These are phyloP conservation scores for Bretschneidera sinensis DNA, from an alignment of 345 rosid genomes.

Conservation along the genomic window DNA sequence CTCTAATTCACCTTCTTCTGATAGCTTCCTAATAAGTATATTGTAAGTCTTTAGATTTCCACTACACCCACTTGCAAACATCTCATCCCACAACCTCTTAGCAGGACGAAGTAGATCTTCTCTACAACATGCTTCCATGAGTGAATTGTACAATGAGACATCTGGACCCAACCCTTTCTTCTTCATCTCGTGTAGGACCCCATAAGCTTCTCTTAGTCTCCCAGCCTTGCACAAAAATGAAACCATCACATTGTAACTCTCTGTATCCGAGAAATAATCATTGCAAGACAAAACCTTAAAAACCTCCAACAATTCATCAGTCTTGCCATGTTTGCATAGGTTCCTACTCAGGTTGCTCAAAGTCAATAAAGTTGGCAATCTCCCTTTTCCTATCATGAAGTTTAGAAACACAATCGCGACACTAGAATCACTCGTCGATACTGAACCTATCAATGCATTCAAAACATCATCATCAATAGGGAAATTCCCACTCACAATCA, in stretches of 20 bases:
- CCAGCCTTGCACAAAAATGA: constrained; percentile 69
- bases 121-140: constrained; percentile 81
- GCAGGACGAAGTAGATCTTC: constrained; percentile 87
- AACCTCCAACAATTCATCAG: constrained; percentile 45
- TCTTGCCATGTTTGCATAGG: constrained; percentile 54
- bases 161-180: constrained; percentile 64
- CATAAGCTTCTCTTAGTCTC: constrained; percentile 72
- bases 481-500: constrained; percentile 64
- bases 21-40: constrained; percentile 60
- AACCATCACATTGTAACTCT: constrained; percentile 55
- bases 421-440: constrained; percentile 58
- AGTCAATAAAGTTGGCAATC: constrained; percentile 51
- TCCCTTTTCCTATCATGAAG: constrained; percentile 51
- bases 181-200: constrained; percentile 73
- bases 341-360: constrained; percentile 64
- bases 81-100: constrained; percentile 89
- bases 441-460: constrained; percentile 64
- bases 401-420: constrained; percentile 49
- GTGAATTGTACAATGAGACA: constrained; percentile 54
- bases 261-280: constrained; percentile 47
- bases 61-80: constrained; percentile 68
- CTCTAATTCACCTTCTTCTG: constrained; percentile 60
- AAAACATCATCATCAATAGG: constrained; percentile 67
- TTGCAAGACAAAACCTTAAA: constrained; percentile 44
- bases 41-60: constrained; percentile 62